A percentile compares a stretch with the other conserved stretches of the same genome.
phyloP scores from a whole-genome alignment of 2,329 filamentous ascomycete genomes.

The Salinomyces thailandicus region DNA sequence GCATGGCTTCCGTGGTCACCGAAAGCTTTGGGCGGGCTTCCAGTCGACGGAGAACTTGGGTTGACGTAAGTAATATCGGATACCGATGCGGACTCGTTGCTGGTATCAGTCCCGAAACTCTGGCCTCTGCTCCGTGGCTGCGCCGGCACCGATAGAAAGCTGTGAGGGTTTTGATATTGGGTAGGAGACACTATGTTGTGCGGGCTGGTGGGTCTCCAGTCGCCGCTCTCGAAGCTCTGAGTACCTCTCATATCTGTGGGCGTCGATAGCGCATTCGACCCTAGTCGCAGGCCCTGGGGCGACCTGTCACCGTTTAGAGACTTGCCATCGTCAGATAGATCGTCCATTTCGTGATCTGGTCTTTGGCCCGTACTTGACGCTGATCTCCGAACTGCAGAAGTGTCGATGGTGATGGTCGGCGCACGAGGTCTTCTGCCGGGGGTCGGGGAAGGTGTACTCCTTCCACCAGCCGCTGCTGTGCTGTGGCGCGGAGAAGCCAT shows the following conservation, averaged over 20 bases:
- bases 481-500: constrained; percentile 1
- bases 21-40: constrained; percentile 16
- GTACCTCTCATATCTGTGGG: constrained; percentile 43
- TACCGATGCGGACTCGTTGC: constrained; percentile 43
- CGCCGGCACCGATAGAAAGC: constrained; percentile 54
- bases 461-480: constrained; percentile 1
- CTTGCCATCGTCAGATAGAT: constrained; percentile 22
- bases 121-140: constrained; percentile 50
- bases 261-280: constrained; percentile 13
- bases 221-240: constrained; percentile 52
- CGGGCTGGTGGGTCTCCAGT: constrained; percentile 55
- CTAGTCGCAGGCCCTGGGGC: constrained; percentile 9
- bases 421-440: constrained; percentile 26
- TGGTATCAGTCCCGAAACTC: constrained; percentile 53
- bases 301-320: constrained; percentile 13
- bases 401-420: constrained; percentile 44
- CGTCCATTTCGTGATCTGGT: constrained; percentile 19
- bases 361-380: constrained; percentile 22
- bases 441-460: constrained; percentile 8
- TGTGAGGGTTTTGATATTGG: constrained; percentile 43
- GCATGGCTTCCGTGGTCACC: constrained; percentile 10
- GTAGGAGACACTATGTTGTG: constrained; percentile 58
- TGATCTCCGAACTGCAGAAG: constrained; percentile 36
- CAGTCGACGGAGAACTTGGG: constrained; percentile 28
- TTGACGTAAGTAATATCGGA: constrained; percentile 54